These are phyloP conservation scores for Stachybotrys elegans DNA, from an alignment of 2,329 filamentous ascomycete species.

Conservation along the genomic window DNA sequence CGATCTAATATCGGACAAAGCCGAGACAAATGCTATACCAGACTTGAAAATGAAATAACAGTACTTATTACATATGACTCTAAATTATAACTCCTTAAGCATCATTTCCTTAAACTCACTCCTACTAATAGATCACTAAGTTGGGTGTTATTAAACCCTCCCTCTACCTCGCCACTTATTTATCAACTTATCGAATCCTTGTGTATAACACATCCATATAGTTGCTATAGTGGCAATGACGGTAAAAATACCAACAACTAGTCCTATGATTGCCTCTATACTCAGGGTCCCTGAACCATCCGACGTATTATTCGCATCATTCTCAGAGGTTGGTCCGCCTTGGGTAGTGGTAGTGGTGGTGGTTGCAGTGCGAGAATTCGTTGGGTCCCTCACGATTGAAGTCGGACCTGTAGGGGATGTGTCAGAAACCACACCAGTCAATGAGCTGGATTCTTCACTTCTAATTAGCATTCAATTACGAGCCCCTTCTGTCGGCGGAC, in stretches of 20 bases:
- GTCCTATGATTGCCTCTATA: background rate
- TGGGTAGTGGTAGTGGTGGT: background rate
- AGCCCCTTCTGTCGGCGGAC: background rate
- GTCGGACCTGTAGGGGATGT: background rate
- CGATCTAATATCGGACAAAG: no score
- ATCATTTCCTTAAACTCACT: background rate
- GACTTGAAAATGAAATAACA: no score
- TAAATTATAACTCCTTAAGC: no score
- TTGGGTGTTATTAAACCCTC: background rate
- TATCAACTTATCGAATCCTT: background rate
- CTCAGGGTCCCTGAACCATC: background rate
- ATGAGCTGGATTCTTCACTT: background rate
- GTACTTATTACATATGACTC: no score
- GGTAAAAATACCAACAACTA: background rate
- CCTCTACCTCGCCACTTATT: background rate
- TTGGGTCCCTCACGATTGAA: background rate
- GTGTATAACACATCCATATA: background rate
- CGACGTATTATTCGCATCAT: background rate
- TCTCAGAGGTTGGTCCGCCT: background rate
- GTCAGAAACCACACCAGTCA: background rate
- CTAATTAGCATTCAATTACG: background rate
- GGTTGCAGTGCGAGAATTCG: background rate
- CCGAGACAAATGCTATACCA: no score
- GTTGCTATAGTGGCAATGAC: background rate
- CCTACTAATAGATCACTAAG: background rate